These are phyloP conservation scores for Adansonia rubrostipa DNA, from an alignment of 441 rosid genomes.

Conservation along the genomic window DNA sequence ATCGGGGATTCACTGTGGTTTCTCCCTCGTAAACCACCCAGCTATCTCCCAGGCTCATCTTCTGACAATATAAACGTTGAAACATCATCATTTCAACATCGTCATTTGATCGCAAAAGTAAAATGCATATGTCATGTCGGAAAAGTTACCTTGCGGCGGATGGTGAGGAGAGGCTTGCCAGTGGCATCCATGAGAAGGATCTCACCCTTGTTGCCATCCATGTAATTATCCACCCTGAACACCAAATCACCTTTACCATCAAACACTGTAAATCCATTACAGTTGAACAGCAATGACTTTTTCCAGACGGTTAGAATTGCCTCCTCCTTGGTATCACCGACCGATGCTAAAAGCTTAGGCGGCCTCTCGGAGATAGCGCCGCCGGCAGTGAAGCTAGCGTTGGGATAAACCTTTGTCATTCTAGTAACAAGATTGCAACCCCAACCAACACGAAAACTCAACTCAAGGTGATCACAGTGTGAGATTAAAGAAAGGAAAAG, in stretches of 20 bases:
- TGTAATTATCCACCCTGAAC: conserved; percentile 85
- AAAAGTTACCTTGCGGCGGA: conserved; percentile 81
- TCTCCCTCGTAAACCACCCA: conserved; percentile 91
- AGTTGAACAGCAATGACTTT: conserved; percentile 87
- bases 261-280: conserved; percentile 87
- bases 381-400: conserved; percentile 29
- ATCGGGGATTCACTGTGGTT: conserved; percentile 53
- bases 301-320: conserved; percentile 83
- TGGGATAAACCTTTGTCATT: conserved; percentile 73
- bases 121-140: background rate
- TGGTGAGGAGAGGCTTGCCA: conserved; percentile 83
- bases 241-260: conserved; percentile 73
- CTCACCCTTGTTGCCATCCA: conserved; percentile 55
- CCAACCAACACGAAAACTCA: background rate
- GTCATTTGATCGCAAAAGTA: background rate
- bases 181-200: conserved; percentile 88
- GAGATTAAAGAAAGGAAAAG: background rate
- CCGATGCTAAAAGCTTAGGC: conserved; percentile 6
- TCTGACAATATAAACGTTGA: conserved; percentile 41
- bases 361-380: background rate
- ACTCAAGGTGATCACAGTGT: background rate
- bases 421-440: background rate
- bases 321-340: conserved; percentile 29
- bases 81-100: background rate
- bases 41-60: conserved; percentile 68